phyloP scores from a whole-genome alignment of 345 rosid genomes.

The Euphorbia tirucalli region DNA sequence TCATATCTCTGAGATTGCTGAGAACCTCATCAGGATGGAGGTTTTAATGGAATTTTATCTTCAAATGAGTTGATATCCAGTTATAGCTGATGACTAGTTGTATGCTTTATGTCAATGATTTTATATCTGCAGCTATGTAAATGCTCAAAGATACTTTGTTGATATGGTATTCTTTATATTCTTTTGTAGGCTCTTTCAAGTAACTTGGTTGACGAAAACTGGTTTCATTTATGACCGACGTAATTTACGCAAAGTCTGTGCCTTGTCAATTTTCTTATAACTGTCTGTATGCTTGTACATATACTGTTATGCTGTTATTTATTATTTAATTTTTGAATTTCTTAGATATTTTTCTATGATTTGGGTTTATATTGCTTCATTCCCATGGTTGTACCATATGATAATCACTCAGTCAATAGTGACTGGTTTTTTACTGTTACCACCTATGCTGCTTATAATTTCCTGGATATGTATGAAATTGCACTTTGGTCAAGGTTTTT shows the following conservation, averaged over 20 bases:
- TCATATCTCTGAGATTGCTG: neutral
- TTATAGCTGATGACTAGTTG: too few species aligned
- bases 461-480: neutral
- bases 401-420: neutral
- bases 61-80: neutral
- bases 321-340: neutral
- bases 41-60: neutral
- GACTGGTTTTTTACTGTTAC: neutral
- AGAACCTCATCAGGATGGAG: neutral
- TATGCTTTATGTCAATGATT: conserved; percentile 5
- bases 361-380: neutral
- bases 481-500: neutral
- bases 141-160: conserved; percentile 17
- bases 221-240: conserved; percentile 82
- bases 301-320: neutral
- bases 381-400: neutral
- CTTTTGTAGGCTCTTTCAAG: conserved; percentile 90
- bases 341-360: neutral
- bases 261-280: conserved; percentile 22
- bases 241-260: conserved; percentile 76
- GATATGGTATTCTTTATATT: conserved; percentile 31
- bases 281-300: conserved; percentile 4
- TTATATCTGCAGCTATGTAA: conserved; percentile 2
- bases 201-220: conserved; percentile 77
- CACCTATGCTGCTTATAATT: neutral